Conservation (phyloP, 768 basidiomycete species). For the Tephrocybe sp. region DNA sequence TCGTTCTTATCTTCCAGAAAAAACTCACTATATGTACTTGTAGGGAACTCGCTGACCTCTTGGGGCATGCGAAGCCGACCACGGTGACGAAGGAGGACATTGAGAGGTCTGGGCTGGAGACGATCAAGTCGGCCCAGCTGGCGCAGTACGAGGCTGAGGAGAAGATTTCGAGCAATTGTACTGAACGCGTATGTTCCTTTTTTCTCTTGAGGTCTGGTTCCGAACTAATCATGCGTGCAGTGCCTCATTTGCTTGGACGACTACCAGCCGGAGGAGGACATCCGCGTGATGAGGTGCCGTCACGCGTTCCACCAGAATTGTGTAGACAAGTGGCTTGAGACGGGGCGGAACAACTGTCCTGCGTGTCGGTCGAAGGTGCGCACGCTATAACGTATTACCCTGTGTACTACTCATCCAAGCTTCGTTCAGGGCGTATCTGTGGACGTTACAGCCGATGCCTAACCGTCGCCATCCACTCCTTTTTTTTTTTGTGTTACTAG, state of each 20-base stretch:
- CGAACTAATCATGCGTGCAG: conserved; percentile 29
- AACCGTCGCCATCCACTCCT: not conserved
- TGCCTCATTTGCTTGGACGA: conserved; percentile 89
- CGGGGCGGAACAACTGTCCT: conserved; percentile 88
- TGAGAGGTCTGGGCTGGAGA: conserved; percentile 76
- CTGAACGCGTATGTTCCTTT: conserved; percentile 63
- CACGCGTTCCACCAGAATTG: conserved; percentile 91
- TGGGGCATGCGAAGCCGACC: conserved; percentile 81
- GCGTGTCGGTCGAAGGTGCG: conserved; percentile 80
- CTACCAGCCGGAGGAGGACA: conserved; percentile 73
- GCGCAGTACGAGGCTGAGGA: conserved; percentile 57
- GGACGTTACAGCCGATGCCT: conserved; percentile 14
- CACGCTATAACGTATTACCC: conserved; percentile 19
- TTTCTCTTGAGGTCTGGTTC: not conserved
- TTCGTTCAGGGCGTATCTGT: conserved; percentile 30
- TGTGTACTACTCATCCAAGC: conserved; percentile 1
- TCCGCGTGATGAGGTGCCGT: conserved; percentile 78
- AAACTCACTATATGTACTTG: conserved; percentile 5
- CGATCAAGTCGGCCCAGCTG: conserved; percentile 62
- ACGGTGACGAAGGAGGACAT: conserved; percentile 86
- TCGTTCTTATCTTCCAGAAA: conserved; percentile 5
- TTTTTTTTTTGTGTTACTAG: not conserved
- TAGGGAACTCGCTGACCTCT: conserved; percentile 80
- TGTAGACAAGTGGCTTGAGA: conserved; percentile 86
- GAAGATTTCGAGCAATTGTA: conserved; percentile 72